Evolutionary conservation across 345 rosid species (phyloP).

Genomic region (Lenwebbia sp.): DNA sequence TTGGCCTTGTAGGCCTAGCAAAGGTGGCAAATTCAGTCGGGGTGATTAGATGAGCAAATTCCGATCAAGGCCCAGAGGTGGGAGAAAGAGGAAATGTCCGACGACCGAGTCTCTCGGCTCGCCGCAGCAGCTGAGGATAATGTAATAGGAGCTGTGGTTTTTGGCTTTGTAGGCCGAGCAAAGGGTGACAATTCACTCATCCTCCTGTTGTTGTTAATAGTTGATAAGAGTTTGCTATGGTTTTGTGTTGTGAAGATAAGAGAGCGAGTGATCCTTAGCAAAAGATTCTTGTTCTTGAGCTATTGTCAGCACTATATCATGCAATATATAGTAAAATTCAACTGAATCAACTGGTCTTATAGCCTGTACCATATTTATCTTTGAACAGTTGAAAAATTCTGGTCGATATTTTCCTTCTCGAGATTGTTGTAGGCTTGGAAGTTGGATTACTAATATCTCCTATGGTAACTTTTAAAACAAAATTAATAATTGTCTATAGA

Average conservation of each 20-base stretch:
- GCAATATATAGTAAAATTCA: not conserved
- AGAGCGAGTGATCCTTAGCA: not conserved
- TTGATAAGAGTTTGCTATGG: not conserved
- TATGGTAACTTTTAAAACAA: not conserved
- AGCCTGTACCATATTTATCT: not conserved
- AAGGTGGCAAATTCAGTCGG: slow-evolving; percentile 9
- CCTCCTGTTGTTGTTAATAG: not conserved
- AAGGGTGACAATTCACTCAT: not conserved
- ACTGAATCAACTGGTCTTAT: not conserved
- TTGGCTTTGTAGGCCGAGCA: not conserved
- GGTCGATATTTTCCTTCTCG: not conserved
- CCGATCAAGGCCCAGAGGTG: slow-evolving; percentile 69
- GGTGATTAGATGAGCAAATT: slow-evolving; percentile 76
- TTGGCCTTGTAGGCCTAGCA: not conserved
- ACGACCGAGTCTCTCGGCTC: slow-evolving; percentile 22
- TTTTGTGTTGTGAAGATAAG: not conserved
- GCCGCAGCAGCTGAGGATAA: not conserved
- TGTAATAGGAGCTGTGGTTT: not conserved
- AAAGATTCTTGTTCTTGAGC: not conserved
- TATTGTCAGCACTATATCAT: not conserved
- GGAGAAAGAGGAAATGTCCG: slow-evolving; percentile 53
- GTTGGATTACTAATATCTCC: not conserved
- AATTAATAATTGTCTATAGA: not conserved
- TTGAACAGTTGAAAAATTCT: not conserved
- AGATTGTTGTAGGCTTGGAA: not conserved